Percentiles rank a stretch among this genome's conserved stretches.
phyloP scores from a whole-genome alignment of 768 basidiomycete species.

The Leucosporidium yakuticum region DNA sequence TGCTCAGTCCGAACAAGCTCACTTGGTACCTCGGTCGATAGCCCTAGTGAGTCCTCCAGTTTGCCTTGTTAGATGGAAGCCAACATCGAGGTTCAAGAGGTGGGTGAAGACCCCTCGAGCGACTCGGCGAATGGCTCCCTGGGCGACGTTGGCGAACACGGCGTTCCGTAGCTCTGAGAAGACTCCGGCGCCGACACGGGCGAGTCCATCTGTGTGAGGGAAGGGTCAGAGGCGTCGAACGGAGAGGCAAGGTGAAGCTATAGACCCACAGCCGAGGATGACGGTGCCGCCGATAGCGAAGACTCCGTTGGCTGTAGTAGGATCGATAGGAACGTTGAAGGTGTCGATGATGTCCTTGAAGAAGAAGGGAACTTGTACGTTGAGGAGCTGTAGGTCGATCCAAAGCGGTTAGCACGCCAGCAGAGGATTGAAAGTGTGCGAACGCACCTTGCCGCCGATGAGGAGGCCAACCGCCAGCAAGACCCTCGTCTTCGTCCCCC shows the following conservation, averaged over 20 bases:
- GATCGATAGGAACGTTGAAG: slow-evolving; percentile 72
- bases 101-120: slow-evolving; percentile 95
- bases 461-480: slow-evolving; percentile 72
- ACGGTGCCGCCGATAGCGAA: slow-evolving; percentile 88
- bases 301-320: slow-evolving; percentile 59
- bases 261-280: slow-evolving; percentile 76
- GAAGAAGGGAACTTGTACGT: slow-evolving; percentile 95
- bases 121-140: slow-evolving; percentile 86
- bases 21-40: slow-evolving; percentile 98
- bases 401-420: not conserved
- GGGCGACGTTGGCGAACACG: slow-evolving; percentile 91
- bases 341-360: slow-evolving; percentile 90
- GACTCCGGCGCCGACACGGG: slow-evolving; percentile 79
- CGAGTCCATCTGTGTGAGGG: slow-evolving; percentile 65
- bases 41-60: slow-evolving; percentile 94
- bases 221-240: not conserved
- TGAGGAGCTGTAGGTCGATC: slow-evolving; percentile 58
- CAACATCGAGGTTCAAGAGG: slow-evolving; percentile 78
- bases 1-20: slow-evolving; percentile 33
- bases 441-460: slow-evolving; percentile 72
- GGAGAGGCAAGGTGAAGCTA: not conserved
- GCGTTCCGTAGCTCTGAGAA: slow-evolving; percentile 91
- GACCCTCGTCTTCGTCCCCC: slow-evolving; percentile 73
- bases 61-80: slow-evolving; percentile 85
- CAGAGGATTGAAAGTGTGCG: not conserved